Conservation (phyloP, 108 stramenopile species). For the Hondaea fermentalgiana region DNA sequence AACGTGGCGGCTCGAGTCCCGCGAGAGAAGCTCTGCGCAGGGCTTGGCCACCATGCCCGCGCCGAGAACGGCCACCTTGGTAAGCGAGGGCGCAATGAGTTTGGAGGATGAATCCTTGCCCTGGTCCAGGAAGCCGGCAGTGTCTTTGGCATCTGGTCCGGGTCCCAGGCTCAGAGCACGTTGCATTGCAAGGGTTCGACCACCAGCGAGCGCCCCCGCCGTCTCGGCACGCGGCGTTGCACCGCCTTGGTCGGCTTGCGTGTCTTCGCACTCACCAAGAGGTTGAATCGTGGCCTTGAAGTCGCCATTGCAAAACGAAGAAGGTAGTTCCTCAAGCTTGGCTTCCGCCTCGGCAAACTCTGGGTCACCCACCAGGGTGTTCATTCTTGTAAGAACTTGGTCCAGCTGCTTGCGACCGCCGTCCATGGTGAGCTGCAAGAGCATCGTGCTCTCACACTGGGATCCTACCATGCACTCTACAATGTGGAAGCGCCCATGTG, state of each 20-base stretch:
- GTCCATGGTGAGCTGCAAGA: background rate
- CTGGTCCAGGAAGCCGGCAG: background rate
- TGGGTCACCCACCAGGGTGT: background rate
- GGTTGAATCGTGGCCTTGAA: background rate
- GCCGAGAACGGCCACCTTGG: slow-evolving; percentile 61
- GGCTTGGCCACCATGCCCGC: slow-evolving; percentile 65
- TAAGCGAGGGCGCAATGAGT: slow-evolving; percentile 16
- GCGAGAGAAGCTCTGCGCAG: slow-evolving; percentile 55
- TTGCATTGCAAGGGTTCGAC: too few relatives aligned
- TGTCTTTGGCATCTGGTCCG: background rate
- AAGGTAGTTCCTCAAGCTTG: background rate
- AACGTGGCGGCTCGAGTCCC: slow-evolving; percentile 38
- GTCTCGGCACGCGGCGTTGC: background rate
- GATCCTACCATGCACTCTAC: slow-evolving; percentile 48
- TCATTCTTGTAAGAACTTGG: background rate
- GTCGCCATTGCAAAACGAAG: background rate
- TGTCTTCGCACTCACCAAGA: background rate
- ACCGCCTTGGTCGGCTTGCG: background rate
- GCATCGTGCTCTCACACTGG: background rate
- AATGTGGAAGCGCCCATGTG: slow-evolving; percentile 25
- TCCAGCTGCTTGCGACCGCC: background rate
- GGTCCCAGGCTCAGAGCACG: background rate
- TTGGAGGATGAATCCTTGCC: background rate
- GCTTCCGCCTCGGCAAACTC: background rate
- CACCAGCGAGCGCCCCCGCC: too few relatives aligned